Base-by-base conservation (phyloP, 805 yeast genomes). In the Trichomonascus vanleenenianus region DNA sequence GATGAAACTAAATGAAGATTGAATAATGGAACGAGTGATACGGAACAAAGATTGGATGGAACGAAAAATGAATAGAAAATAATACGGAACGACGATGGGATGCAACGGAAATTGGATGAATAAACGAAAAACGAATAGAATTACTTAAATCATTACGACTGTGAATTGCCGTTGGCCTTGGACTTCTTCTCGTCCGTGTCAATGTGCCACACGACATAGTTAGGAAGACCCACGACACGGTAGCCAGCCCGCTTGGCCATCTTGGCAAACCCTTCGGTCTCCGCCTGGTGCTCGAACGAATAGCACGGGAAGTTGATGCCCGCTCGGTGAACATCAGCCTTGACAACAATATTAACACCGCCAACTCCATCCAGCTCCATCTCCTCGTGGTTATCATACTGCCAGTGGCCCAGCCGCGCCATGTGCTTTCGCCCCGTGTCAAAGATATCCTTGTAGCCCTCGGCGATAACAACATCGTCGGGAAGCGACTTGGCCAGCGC, bases 221-320 rank as follows among this genome's bases (percentile, higher is more conserved):
- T 89, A 3, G 96, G 95, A 52, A 87, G 71, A 0, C 96, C 96
- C 33, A 88, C 93, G 11, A 87, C 95, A 50, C 70, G 70, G 64
- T 75, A 85, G 4, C 94, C 95, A 83, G 85, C 82, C 51, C 70
- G 68, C 54, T 72, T 81, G 16, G 88, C 80, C 81, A 87, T 72
- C 57, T 54, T 82, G 84, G 56, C 95, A 65, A 86, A 86, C 19
- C 95, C 96, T 65, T 86, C 96, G 2, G 95, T 86, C 67, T 86
- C 96, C 48, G 85, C 86, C 63, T 85, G 74, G 63, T 86, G 88
- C 58, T 86, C 85, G 69, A 87, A 86, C 53, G 96, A 89, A 76
- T 86, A 86, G 44, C 85, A 80, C 16, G 96, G 95, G 75, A 86
- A 86, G 91, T 85, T 86, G 45, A 95, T 94, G 42, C 96, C 96